Conservation (phyloP, 116 monocot species). For the Phalaenopsis hybrid region DNA sequence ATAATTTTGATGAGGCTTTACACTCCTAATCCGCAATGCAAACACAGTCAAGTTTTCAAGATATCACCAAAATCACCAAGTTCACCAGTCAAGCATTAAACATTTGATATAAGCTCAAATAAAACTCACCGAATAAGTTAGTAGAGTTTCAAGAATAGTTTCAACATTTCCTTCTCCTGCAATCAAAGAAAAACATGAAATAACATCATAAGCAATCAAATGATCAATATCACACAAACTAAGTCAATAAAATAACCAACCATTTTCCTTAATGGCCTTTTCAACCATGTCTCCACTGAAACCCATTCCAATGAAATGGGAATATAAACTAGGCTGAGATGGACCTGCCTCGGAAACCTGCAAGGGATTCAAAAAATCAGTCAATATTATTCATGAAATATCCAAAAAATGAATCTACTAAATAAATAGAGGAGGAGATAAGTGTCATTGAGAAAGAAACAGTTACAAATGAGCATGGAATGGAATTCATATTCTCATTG, state of each 20-base stretch:
- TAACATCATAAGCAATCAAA: background rate
- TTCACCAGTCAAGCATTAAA: background rate
- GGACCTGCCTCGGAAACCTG: slow-evolving; percentile 34
- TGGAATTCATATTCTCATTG: too few species aligned
- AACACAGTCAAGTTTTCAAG: slow-evolving; percentile 1
- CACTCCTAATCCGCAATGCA: background rate
- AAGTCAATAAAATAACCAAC: slow-evolving; percentile 20
- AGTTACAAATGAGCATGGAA: too few species aligned
- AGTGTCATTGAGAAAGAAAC: background rate
- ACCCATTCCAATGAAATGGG: slow-evolving; percentile 57
- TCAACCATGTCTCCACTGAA: slow-evolving; percentile 49
- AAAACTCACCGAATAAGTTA: slow-evolving; percentile 37
- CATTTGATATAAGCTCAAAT: background rate
- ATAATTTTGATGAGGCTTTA: background rate
- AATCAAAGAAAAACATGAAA: slow-evolving; percentile 2
- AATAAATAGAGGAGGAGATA: background rate
- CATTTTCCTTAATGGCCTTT: slow-evolving; percentile 53
- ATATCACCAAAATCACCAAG: background rate
- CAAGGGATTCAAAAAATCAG: background rate
- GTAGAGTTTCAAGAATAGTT: slow-evolving; percentile 41
- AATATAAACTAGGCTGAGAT: slow-evolving; percentile 27
- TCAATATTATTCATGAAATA: slow-evolving; percentile 1
- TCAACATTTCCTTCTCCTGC: slow-evolving; percentile 47
- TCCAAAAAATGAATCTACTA: background rate
- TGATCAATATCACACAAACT: background rate